These are phyloP conservation scores for Miamiensis avidus DNA, from an alignment of 169 alveolate species.

Conservation along the genomic window DNA sequence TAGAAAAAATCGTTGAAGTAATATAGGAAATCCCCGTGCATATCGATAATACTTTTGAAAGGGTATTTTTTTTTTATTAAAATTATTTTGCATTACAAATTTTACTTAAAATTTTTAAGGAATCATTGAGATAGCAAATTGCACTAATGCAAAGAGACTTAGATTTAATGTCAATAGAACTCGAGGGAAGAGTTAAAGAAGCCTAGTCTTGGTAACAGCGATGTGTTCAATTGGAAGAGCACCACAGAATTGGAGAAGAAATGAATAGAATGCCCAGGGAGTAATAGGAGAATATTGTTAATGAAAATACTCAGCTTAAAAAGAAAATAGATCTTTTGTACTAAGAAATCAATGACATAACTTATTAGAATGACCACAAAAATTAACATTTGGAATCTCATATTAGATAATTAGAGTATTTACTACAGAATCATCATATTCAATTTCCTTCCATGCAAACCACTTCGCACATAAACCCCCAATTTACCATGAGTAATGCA, in stretches of 20 bases:
- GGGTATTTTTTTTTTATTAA: background rate
- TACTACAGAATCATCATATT: no score
- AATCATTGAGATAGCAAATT: background rate
- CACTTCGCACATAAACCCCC: no score
- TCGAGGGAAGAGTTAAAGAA: background rate
- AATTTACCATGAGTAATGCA: no score
- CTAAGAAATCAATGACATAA: no score
- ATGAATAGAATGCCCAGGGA: background rate
- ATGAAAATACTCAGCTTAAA: background rate
- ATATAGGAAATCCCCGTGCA: background rate
- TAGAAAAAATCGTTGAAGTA: background rate
- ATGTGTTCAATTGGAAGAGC: background rate
- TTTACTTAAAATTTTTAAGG: no score
- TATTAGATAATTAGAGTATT: no score
- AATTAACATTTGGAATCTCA: no score
- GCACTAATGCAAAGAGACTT: background rate
- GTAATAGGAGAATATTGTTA: background rate
- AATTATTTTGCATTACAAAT: no score
- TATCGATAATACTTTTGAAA: background rate
- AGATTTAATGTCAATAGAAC: background rate
- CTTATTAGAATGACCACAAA: no score
- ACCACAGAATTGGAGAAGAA: background rate
- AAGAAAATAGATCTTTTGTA: no score
- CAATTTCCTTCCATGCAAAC: no score
- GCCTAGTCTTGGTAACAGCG: background rate